A percentile compares a stretch with the other conserved stretches of the same genome.
phyloP scores from a whole-genome alignment of 257 asterid genomes.

The Lithospermum erythrorhizon region DNA sequence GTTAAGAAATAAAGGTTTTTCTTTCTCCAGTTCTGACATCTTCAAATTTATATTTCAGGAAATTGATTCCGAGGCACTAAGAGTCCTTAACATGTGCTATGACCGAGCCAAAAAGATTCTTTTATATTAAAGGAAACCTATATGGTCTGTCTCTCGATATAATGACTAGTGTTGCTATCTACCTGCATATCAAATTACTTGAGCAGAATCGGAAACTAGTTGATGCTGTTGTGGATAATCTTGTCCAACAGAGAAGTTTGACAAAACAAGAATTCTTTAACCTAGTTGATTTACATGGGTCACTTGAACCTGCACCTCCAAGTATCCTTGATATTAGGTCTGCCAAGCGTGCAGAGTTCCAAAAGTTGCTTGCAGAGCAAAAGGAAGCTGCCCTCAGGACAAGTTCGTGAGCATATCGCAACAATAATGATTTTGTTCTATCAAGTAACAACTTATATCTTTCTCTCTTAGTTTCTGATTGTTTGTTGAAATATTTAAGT shows the following conservation, averaged over 20 bases:
- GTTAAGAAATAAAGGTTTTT: background rate
- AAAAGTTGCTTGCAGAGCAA: constrained; percentile 24
- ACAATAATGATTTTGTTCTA: background rate
- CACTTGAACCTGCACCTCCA: constrained; percentile 48
- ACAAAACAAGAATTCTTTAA: constrained; percentile 59
- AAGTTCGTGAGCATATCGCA: constrained; percentile 12
- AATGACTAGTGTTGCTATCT: background rate
- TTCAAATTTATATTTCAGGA: constrained; percentile 34
- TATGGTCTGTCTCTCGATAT: background rate
- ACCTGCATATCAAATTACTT: constrained; percentile 15
- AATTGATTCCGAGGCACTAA: constrained; percentile 67
- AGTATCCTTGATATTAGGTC: constrained; percentile 65
- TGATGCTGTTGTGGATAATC: constrained; percentile 59
- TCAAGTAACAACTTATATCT: background rate
- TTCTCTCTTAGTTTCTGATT: background rate
- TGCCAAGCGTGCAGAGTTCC: constrained; percentile 31
- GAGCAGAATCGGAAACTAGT: constrained; percentile 47
- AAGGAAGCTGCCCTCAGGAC: constrained; percentile 27
- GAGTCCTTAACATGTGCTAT: constrained; percentile 48
- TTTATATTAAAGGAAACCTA: background rate
- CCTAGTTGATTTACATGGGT: constrained; percentile 72
- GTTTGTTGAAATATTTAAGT: too few relatives aligned
- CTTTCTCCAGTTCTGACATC: constrained; percentile 2
- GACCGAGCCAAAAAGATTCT: constrained; percentile 74
- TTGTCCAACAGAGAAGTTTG: constrained; percentile 67